Conservation (phyloP, 148 eudicot genomes). For the Pouteria glomerata region DNA sequence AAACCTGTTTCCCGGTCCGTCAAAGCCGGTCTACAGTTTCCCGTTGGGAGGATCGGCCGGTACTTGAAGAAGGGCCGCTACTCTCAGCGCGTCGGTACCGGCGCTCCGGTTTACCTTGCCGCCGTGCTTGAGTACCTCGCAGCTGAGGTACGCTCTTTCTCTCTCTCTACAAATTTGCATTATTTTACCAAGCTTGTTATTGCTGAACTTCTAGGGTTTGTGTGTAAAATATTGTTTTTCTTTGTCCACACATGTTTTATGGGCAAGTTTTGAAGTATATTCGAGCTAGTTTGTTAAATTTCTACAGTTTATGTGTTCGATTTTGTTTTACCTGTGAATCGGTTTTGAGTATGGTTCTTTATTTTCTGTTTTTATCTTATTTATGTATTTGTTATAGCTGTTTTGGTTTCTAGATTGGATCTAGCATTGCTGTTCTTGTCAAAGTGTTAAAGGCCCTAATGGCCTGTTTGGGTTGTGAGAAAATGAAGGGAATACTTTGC, state of each 20-base stretch:
- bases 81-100: constrained; percentile 28
- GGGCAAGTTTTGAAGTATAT: too few species aligned
- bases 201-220: neutral
- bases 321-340: neutral
- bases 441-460: neutral
- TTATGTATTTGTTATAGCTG: neutral
- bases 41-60: constrained; percentile 40
- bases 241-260: too few species aligned
- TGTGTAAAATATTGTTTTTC: too few species aligned
- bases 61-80: constrained; percentile 39
- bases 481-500: neutral
- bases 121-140: constrained; percentile 37
- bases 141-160: constrained; percentile 21
- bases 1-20: constrained; percentile 34
- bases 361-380: neutral
- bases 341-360: neutral
- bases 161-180: neutral
- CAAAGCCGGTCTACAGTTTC: constrained; percentile 39
- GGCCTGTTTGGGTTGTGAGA: neutral
- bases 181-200: neutral
- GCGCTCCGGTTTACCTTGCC: constrained; percentile 41
- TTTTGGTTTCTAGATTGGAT: neutral
- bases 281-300: too few species aligned
- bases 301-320: neutral
- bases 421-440: neutral